Evolutionary conservation across 2,329 filamentous ascomycete genomes (phyloP).

Genomic region (Microascus cirrosus): DNA sequence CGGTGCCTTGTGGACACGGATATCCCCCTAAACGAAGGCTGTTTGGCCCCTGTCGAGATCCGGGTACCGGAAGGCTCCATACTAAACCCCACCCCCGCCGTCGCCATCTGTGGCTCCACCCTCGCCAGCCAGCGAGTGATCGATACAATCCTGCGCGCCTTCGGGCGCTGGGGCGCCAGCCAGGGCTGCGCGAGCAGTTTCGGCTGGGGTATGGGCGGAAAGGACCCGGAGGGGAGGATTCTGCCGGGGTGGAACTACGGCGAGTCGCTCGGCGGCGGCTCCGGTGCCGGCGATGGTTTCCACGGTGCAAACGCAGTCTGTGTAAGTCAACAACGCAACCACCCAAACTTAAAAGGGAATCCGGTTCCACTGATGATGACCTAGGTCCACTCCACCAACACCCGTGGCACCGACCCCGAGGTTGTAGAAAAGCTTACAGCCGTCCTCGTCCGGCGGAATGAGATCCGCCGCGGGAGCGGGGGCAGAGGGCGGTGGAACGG

Average conservation of each 20-base stretch:
- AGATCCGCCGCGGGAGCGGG: constrained; percentile 49
- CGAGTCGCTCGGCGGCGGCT: constrained; percentile 56
- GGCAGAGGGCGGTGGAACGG: constrained; percentile 45
- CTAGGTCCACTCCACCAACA: constrained; percentile 56
- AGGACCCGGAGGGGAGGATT: constrained; percentile 21
- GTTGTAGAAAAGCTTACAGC: constrained; percentile 49
- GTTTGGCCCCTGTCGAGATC: constrained; percentile 63
- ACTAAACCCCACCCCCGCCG: constrained; percentile 63
- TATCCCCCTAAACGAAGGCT: constrained; percentile 77
- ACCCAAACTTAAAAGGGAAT: not conserved
- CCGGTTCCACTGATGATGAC: not conserved
- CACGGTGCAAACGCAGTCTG: constrained; percentile 30
- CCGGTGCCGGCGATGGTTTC: constrained; percentile 53
- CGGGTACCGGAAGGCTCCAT: constrained; percentile 63
- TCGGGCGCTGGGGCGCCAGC: constrained; percentile 65
- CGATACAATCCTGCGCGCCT: constrained; percentile 50
- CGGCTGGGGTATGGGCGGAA: constrained; percentile 62
- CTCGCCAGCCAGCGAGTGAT: constrained; percentile 31
- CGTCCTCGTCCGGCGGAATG: constrained; percentile 60
- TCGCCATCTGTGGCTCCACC: constrained; percentile 75
- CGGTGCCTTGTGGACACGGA: constrained; percentile 69
- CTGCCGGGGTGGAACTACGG: constrained; percentile 32
- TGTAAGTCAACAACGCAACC: constrained; percentile 9
- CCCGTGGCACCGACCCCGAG: constrained; percentile 52
- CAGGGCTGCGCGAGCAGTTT: constrained; percentile 79